phyloP scores from a whole-genome alignment of 495 filamentous ascomycete species.

The Stereocaulon alpinum region DNA sequence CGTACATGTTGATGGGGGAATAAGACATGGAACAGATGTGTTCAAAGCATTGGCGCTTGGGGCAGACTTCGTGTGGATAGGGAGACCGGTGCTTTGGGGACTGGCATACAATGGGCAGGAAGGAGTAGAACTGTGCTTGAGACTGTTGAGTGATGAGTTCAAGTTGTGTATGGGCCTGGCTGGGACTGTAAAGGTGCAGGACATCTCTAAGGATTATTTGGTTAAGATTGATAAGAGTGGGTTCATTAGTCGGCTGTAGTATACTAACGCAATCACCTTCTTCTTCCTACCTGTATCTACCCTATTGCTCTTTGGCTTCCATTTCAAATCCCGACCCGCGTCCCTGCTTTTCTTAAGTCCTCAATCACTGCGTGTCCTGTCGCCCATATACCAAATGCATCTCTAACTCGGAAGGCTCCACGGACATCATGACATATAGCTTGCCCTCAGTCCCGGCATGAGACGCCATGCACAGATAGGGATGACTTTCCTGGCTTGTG shows the following conservation, averaged over 20 bases:
- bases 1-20: slow-evolving; percentile 31
- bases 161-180: slow-evolving; percentile 34
- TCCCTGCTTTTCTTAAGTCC: too few species aligned
- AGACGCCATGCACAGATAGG: too few species aligned
- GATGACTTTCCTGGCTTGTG: neutral
- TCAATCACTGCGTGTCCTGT: too few species aligned
- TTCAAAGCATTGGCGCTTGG: slow-evolving; percentile 40
- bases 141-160: slow-evolving; percentile 32
- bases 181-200: slow-evolving; percentile 20
- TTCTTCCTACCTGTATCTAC: too few species aligned
- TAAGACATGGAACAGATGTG: slow-evolving; percentile 32
- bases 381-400: too few species aligned
- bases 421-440: too few species aligned
- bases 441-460: too few species aligned
- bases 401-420: too few species aligned
- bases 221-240: slow-evolving; percentile 19
- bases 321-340: too few species aligned
- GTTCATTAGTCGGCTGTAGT: slow-evolving; percentile 18
- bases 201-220: slow-evolving; percentile 18
- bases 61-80: slow-evolving; percentile 32
- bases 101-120: slow-evolving; percentile 34
- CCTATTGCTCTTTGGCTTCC: too few species aligned
- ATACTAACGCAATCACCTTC: neutral
- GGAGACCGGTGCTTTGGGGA: slow-evolving; percentile 50
- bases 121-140: slow-evolving; percentile 27